Base-by-base conservation (phyloP, 2,329 filamentous ascomycete species). In the Penicillium glabrum region DNA sequence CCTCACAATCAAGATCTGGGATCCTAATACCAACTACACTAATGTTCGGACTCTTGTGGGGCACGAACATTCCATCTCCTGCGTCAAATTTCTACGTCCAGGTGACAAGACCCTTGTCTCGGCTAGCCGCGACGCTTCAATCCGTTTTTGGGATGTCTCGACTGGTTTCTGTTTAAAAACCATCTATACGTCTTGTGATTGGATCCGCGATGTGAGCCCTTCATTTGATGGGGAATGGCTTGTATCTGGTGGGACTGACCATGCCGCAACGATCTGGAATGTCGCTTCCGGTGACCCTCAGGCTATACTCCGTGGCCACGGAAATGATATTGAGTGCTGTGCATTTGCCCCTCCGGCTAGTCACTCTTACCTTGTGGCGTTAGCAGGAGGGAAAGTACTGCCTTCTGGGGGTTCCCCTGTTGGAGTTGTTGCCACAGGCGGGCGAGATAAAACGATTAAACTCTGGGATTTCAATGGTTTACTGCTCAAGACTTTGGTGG, bases 1-100 rank as follows among this genome's bases (percentile, higher is more conserved):
- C 72, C 77, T 96, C 45, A 96, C 91, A 3, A 96, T 97, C 75
- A 96, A 96, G 75, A 80, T 97, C 11, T 97, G 93, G 93, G 91
- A 97, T 66, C 92, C 93, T 1, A 84, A 86, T 48, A 89, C 96
- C 71, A 89, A 93, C 54, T 96, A 97, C 77, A 95, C 96, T 72
- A 96, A 96, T 70, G 93, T 96, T 56, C 85, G 92, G 47, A 97
- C 92, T 1, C 81, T 97, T 19, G 88, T 89, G 0, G 93, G 93
- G 5, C 93, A 97, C 74, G 93, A 97, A 67, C 93, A 97, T 73
- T 93, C 88, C 62, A 89, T 97, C 53, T 93, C 89, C 63, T 88
- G 90, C 4, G 87, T 97, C 31, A 88, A 91, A 10, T 97, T 97
- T 71, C 86, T 96, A 23, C 90, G 91, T 1, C 90, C 88, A 3